A percentile compares a stretch with the other conserved stretches of the same genome.
Conservation (phyloP, 129 eudicot genomes). For the Erigeron canadensis region DNA sequence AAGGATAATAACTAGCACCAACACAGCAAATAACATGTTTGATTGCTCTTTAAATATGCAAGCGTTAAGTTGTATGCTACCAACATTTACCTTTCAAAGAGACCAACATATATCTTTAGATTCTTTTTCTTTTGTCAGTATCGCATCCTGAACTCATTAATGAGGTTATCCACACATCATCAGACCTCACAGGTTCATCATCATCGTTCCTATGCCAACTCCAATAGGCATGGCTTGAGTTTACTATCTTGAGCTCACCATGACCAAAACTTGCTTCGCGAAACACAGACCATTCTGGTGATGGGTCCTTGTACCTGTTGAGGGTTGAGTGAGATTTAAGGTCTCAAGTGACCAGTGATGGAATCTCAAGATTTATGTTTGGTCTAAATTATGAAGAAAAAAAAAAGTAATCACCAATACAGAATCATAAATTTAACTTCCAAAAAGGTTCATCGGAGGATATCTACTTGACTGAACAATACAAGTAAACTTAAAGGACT, state of each 20-base stretch:
- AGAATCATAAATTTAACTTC: no score
- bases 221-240: conserved; percentile 85
- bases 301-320: conserved; percentile 64
- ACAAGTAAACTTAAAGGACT: neutral
- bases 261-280: conserved; percentile 98
- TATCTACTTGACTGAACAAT: neutral
- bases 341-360: neutral
- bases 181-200: conserved; percentile 89
- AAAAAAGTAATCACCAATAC: no score
- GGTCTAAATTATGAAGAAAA: neutral
- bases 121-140: conserved; percentile 35
- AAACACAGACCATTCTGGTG: conserved; percentile 90
- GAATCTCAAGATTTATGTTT: neutral
- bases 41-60: conserved; percentile 1
- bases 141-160: conserved; percentile 60
- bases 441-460: no score
- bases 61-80: conserved; percentile 8
- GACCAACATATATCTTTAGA: conserved; percentile 45
- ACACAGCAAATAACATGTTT: neutral
- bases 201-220: conserved; percentile 98
- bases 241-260: conserved; percentile 80
- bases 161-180: conserved; percentile 84
- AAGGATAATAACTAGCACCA: conserved; percentile 7
- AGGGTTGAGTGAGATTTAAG: neutral
- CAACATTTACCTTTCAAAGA: conserved; percentile 28